Percentiles rank a stretch among this genome's conserved stretches.
Evolutionary conservation across 2,329 filamentous ascomycete genomes (phyloP).

Genomic region (Alternaria burnsii): DNA sequence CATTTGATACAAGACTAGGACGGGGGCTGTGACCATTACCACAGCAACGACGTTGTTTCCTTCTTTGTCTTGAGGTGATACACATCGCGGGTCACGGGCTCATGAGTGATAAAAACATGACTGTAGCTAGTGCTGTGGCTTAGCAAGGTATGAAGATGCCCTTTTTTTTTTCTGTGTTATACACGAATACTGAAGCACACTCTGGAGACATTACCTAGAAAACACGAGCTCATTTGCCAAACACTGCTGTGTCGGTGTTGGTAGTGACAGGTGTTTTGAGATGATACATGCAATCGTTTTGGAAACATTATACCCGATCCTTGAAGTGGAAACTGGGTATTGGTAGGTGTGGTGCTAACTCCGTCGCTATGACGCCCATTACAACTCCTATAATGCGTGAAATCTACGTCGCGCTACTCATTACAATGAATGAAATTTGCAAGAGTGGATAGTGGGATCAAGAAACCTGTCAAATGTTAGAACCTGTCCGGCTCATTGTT

Average conservation of each 20-base stretch:
- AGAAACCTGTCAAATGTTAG: constrained; percentile 21
- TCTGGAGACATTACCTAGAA: too few species aligned
- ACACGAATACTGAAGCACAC: too few species aligned
- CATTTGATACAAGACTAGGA: too few species aligned
- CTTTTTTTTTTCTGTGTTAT: too few species aligned
- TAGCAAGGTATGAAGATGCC: too few species aligned
- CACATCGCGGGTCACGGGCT: too few species aligned
- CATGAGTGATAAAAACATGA: too few species aligned
- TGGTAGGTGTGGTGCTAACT: neutral
- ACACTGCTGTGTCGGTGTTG: neutral
- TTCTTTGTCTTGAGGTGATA: too few species aligned
- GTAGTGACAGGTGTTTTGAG: neutral
- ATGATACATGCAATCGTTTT: neutral
- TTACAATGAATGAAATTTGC: neutral
- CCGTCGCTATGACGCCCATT: constrained; percentile 12
- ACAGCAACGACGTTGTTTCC: too few species aligned
- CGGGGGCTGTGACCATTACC: neutral
- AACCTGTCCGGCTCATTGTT: constrained; percentile 6
- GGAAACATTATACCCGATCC: neutral
- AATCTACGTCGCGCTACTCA: neutral
- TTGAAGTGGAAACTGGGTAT: too few species aligned
- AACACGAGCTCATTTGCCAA: too few species aligned
- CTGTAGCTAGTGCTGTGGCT: too few species aligned
- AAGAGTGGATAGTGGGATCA: constrained; percentile 6
- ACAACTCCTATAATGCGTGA: neutral